Evolutionary conservation across 768 basidiomycete species (phyloP), one percentile per base, ranked within the genome.

Genomic region (Saitozyma podzolica): DNA sequence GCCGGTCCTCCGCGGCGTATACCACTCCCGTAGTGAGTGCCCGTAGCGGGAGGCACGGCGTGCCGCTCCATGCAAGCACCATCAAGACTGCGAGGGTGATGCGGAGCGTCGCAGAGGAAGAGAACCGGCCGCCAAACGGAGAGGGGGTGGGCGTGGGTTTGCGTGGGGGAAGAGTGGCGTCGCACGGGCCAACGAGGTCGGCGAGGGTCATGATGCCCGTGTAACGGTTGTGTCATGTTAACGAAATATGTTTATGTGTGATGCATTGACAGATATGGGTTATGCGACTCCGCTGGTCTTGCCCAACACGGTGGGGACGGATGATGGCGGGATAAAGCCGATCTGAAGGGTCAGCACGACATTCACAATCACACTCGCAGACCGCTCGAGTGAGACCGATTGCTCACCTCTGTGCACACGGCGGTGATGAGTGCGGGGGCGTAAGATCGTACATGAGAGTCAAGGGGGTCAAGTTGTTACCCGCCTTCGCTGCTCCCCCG

Each of bases 361-460:
- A 42, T 54, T 6, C 37, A 11, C 0, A 50, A 2, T 42, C 9
- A 16, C 37, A 1, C 16, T 40, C 39, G 37, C 13, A 37, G 42
- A 53, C 6, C 3, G 20, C 14, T 64, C n/a, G 8, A 37, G 9
- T 16, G n/a, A n/a, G n/a, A n/a, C n/a, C n/a, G 47, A 42, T 37
- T 3, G 20, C 69, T 61, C 57, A 78, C 93, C 81, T 99, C 96
- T 3, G 95, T 97, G 58, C 97, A 92, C 20, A 99, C 91, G 16
- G 90, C 95, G 1, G 96, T 95, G 65, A 99, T 93, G 75, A 87
- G 89, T 17, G 85, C 86, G 0, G 94, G 1, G 95, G 91, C 2
- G 96, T 96, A 50, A 98, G 83, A 78, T 99, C 96, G 74, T 98
- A 99, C 11, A 97, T 80, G 7, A 95, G 89, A 77, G 89, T 83